A percentile compares a stretch with the other conserved stretches of the same genome.
phyloP scores from a whole-genome alignment of 345 rosid genomes.

The Cardamine resedifolia region DNA sequence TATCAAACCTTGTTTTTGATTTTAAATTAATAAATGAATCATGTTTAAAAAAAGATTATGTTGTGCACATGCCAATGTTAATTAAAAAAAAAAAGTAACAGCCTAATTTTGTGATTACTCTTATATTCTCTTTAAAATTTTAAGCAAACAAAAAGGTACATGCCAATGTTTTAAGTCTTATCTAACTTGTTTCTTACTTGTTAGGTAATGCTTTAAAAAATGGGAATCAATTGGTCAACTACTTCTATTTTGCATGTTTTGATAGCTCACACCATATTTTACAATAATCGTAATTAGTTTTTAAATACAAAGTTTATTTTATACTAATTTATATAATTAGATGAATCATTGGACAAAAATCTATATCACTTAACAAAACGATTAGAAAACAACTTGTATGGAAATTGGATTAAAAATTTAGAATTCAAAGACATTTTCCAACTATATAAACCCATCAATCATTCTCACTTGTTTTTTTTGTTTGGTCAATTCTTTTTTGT shows the following conservation, averaged over 20 bases:
- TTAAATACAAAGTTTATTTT: neutral
- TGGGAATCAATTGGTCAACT: constrained; percentile 18
- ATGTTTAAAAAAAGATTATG: neutral
- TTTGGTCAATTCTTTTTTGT: neutral
- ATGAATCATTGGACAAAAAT: constrained; percentile 1
- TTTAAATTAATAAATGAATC: neutral
- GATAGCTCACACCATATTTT: neutral
- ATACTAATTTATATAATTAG: neutral
- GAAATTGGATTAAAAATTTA: neutral
- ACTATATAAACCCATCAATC: neutral
- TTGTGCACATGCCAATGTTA: too few relatives aligned
- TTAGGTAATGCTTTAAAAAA: constrained; percentile 23
- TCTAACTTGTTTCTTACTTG: constrained; percentile 25
- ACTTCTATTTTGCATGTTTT: neutral
- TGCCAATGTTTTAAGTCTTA: constrained; percentile 4
- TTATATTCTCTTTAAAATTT: constrained; percentile 11
- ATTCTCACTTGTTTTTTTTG: neutral
- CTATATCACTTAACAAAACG: neutral
- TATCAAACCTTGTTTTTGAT: neutral
- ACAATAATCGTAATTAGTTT: neutral
- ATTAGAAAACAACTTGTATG: neutral
- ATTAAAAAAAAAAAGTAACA: neutral
- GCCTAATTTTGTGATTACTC: constrained; percentile 6
- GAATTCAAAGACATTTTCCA: neutral
- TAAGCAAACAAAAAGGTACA: constrained; percentile 26